Evolutionary conservation across 345 rosid genomes (phyloP).

Genomic region (Salix caprea): DNA sequence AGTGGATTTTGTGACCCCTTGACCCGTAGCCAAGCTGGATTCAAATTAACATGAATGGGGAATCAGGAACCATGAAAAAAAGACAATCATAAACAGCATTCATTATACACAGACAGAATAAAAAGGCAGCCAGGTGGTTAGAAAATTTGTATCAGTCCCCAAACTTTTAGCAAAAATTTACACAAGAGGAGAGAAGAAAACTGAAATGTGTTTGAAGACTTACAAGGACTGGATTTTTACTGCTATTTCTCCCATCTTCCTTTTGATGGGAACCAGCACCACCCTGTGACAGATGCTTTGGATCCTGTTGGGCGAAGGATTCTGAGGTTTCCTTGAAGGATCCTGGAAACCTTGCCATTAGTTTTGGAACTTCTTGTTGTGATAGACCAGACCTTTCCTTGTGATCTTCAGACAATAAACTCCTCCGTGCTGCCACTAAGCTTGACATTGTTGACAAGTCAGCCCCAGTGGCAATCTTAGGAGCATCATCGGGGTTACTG

Average conservation of each 20-base stretch:
- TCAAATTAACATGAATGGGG: neutral
- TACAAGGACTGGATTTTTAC: slow-evolving; percentile 72
- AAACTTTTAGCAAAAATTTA: neutral
- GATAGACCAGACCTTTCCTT: slow-evolving; percentile 45
- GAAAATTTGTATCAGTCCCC: neutral
- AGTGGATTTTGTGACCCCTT: slow-evolving; percentile 85
- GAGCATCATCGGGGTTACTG: slow-evolving; percentile 61
- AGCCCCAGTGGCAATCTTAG: slow-evolving; percentile 47
- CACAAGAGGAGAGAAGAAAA: neutral
- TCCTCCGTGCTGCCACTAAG: slow-evolving; percentile 52
- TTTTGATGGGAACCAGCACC: slow-evolving; percentile 36
- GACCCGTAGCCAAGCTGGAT: slow-evolving; percentile 82
- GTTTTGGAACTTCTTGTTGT: slow-evolving; percentile 54
- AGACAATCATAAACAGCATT: neutral
- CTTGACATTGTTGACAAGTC: slow-evolving; percentile 58
- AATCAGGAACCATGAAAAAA: neutral
- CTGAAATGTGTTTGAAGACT: slow-evolving; percentile 23
- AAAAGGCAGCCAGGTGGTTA: neutral
- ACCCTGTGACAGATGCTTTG: slow-evolving; percentile 43
- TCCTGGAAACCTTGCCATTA: slow-evolving; percentile 75
- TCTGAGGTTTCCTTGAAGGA: slow-evolving; percentile 88
- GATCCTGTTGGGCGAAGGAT: slow-evolving; percentile 47
- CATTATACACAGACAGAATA: neutral
- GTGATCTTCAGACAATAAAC: slow-evolving; percentile 51
- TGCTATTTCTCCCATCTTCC: slow-evolving; percentile 59